Evolutionary conservation across 441 rosid species (phyloP), one percentile per base, ranked within the genome.

Genomic region (Erysimum pusillum): DNA sequence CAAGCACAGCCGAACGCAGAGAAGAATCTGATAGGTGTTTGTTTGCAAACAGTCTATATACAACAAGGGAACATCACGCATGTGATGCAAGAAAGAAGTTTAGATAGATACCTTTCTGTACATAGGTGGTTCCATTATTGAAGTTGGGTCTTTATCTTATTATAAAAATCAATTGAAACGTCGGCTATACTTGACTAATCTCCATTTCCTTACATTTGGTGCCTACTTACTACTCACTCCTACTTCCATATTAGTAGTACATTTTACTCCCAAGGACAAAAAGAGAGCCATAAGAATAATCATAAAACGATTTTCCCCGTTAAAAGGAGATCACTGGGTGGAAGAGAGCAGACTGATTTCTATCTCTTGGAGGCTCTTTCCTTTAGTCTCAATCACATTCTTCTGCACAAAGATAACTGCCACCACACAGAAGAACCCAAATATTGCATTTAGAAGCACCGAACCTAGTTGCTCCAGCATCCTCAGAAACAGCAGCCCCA

Each of bases 291-390:
- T 20, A 45, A 57, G 28, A 25, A 25, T 25, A 25, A 25, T 25
- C 2, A 36, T 28, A 25, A 67, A 57, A 39, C 2, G 51, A 73
- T 51, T 42, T 56, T 13, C 9, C 1, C 1, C 41, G 28, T 7
- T 3, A 38, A 54, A 31, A 3, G 28, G 8, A 69, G 22, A 76
- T 69, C 63, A 71, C 68, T 77, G 63, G 17, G 54, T 32, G 28
- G 72, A 74, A 34, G 77, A 58, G 69, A 71, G 76, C 46, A 90
- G 83, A 51, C 87, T 80, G 41, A 88, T 81, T 83, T 90, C 91
- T 51, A 90, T 90, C 83, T 90, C 95, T 82, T 90, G 91, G 32
- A 90, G 92, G 70, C 88, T 79, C 76, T 88, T 90, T 67, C 95
- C 92, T 80, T 87, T 88, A n/a, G 92, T 90, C 86, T 90, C 95